Base-by-base conservation (phyloP, 2,329 filamentous ascomycete species). In the Neopestalotiopsis clavispora region DNA sequence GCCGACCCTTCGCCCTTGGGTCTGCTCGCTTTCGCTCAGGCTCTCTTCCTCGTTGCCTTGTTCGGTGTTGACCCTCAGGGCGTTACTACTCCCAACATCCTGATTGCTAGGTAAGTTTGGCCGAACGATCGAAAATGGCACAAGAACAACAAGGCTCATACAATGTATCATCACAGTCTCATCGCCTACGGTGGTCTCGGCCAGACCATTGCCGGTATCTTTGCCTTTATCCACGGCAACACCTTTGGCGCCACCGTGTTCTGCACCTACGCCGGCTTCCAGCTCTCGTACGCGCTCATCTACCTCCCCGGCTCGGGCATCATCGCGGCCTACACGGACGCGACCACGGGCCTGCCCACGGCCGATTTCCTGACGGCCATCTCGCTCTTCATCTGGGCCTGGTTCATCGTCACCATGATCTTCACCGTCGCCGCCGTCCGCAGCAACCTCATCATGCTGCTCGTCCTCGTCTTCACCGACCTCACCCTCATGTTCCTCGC, bases 331-430 rank as follows among this genome's bases (percentile, higher is more conserved):
- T 82, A 82, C 72, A 78, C 76, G 20, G 75, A 79, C 61, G 38
- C 73, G n/a, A 67, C 65, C 10, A 76, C 74, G 1, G 77, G 78
- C 40, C 70, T 69, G 5, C 73, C 72, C 13, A 65, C 63, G 45
- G 70, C 69, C 28, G 74, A 75, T 17, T 76, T 76, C 67, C 61
- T 71, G 23, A 72, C 75, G 49, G 75, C 75, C 65, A 85, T 97
- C 64, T 90, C 92, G 14, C 96, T 96, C 79, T 92, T 97, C 79
- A 91, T 94, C 75, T 98, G 95, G 95, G 89, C 93, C 2, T 86
- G 59, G 59, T 62, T 97, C 32, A 90, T 93, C 45, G 59, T 62
- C 32, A 62, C 59, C 59, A 40, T 62, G 59, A 62, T 62, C 59
- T 62, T 62, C 59, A 62, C 59, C 59, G 59, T 62, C 59, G 59